Conservation (phyloP, 2,329 filamentous ascomycete species). For the Botrytis paeoniae region DNA sequence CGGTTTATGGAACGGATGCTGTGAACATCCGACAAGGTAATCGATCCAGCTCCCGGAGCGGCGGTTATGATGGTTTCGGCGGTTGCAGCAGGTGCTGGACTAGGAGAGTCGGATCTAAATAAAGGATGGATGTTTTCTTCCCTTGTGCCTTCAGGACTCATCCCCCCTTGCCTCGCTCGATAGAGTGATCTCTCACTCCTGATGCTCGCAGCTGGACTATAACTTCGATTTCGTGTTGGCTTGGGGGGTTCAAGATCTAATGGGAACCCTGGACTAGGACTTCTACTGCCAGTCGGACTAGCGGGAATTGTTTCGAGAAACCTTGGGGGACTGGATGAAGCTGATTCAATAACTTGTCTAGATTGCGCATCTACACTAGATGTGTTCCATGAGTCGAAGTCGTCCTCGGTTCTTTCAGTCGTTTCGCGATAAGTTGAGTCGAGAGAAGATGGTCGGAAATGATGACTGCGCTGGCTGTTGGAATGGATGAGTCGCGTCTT, state of each 20-base stretch:
- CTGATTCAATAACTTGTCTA: constrained; percentile 53
- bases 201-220: constrained; percentile 33
- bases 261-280: constrained; percentile 59
- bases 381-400: constrained; percentile 74
- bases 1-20: constrained; percentile 51
- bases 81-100: constrained; percentile 61
- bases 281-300: constrained; percentile 61
- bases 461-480: constrained; percentile 37
- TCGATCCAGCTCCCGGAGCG: constrained; percentile 64
- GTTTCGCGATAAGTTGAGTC: constrained; percentile 42
- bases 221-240: constrained; percentile 34
- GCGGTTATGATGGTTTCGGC: constrained; percentile 70
- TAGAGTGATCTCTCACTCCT: constrained; percentile 23
- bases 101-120: constrained; percentile 70
- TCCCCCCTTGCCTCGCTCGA: constrained; percentile 19
- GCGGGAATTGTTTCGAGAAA: constrained; percentile 70
- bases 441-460: constrained; percentile 46
- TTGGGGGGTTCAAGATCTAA: constrained; percentile 54
- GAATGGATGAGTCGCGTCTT: constrained; percentile 51
- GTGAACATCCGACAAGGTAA: constrained; percentile 52
- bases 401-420: constrained; percentile 47
- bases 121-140: constrained; percentile 76
- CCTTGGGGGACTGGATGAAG: constrained; percentile 38
- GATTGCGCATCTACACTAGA: constrained; percentile 62
- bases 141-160: constrained; percentile 39